Conservation (phyloP, 1,284 basidiomycete genomes). For the Psilocybe mexicana region DNA sequence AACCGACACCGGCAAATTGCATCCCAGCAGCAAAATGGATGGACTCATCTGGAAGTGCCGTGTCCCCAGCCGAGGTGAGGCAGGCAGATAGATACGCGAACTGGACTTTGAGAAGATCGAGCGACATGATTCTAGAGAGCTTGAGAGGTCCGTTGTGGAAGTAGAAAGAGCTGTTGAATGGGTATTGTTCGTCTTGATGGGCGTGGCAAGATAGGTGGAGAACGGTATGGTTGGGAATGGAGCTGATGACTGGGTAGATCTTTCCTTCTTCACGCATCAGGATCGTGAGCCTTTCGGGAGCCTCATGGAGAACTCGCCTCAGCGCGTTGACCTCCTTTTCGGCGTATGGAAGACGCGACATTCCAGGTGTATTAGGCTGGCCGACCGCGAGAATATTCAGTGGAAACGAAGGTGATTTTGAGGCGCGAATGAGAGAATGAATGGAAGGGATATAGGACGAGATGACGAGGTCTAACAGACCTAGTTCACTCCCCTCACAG, state of each 20-base stretch:
- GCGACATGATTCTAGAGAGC: conserved; percentile 25
- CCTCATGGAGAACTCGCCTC: neutral
- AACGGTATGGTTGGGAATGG: conserved; percentile 20
- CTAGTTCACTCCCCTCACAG: conserved; percentile 16
- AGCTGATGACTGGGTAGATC: conserved; percentile 15
- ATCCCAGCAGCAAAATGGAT: conserved; percentile 36
- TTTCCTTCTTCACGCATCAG: conserved; percentile 22
- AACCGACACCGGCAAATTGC: conserved; percentile 31
- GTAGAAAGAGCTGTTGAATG: conserved; percentile 26
- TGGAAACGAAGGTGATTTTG: neutral
- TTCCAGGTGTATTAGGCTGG: conserved; percentile 3
- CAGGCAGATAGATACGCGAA: conserved; percentile 39
- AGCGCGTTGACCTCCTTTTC: neutral
- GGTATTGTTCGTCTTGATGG: conserved; percentile 19
- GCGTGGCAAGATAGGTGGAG: conserved; percentile 35
- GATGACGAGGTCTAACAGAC: conserved; percentile 16
- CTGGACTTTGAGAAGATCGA: conserved; percentile 20
- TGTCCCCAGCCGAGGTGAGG: conserved; percentile 32
- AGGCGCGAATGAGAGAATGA: conserved; percentile 14
- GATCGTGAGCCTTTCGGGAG: neutral
- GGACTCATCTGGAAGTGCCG: conserved; percentile 27
- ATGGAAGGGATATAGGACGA: conserved; percentile 26
- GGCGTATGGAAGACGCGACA: neutral
- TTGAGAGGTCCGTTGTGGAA: conserved; percentile 25
- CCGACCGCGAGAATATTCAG: conserved; percentile 18